These are phyloP conservation scores for Phaeophleospora eucalypticola DNA, from an alignment of 2,329 filamentous ascomycete species.

Conservation along the genomic window DNA sequence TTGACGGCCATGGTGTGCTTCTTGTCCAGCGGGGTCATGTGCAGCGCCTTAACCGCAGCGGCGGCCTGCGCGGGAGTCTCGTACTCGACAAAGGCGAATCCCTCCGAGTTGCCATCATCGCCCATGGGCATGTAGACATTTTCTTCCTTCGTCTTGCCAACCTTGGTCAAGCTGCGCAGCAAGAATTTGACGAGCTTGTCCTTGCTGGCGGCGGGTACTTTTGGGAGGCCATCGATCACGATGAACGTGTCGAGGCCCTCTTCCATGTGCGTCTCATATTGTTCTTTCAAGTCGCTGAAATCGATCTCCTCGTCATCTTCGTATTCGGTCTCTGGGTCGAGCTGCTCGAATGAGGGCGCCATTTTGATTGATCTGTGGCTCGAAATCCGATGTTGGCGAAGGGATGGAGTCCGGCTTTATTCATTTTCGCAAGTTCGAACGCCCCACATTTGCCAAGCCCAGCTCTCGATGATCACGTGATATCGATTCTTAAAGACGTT, in stretches of 20 bases:
- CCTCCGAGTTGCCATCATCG: conserved; percentile 78
- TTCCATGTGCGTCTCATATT: conserved; percentile 93
- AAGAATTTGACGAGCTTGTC: conserved; percentile 95
- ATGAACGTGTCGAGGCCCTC: conserved; percentile 85
- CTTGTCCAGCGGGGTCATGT: conserved; percentile 87
- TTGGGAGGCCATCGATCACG: conserved; percentile 88
- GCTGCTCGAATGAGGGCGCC: conserved; percentile 88
- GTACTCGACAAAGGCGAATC: conserved; percentile 96
- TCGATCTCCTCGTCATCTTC: conserved; percentile 93
- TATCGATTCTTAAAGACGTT: too few relatives aligned
- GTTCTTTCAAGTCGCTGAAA: conserved; percentile 87
- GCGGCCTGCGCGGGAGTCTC: conserved; percentile 84
- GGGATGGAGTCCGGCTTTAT: too few relatives aligned
- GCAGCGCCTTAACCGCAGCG: conserved; percentile 81
- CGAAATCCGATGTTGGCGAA: too few relatives aligned
- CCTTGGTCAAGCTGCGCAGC: conserved; percentile 82
- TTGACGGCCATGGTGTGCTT: conserved; percentile 94
- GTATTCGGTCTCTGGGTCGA: conserved; percentile 75
- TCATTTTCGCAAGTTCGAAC: background rate
- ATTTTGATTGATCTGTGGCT: conserved; percentile 46
- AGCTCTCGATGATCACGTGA: background rate
- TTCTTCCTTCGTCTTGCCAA: conserved; percentile 81
- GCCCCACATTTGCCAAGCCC: background rate
- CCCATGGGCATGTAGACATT: conserved; percentile 90
- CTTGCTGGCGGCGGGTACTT: conserved; percentile 85